Percentiles rank a stretch among this genome's conserved stretches.
Conservation (phyloP, 2,329 filamentous ascomycete genomes). For the Curvularia sp. region DNA sequence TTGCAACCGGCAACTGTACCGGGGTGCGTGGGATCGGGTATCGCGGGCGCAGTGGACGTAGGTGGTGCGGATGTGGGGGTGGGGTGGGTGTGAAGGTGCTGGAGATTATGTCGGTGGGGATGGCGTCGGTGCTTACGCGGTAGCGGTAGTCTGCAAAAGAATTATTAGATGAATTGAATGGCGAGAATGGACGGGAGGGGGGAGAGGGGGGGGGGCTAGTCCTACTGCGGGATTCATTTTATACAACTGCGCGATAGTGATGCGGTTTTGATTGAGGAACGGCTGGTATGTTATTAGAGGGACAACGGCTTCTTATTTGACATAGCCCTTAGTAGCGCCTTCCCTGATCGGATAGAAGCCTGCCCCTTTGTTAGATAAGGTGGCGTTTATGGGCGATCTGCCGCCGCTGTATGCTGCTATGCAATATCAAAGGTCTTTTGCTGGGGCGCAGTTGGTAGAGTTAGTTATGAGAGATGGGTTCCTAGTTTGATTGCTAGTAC, state of each 20-base stretch:
- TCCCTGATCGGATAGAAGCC: conserved; percentile 16
- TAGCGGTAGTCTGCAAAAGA: conserved; percentile 13
- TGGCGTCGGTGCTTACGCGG: conserved; percentile 15
- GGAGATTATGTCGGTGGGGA: conserved; percentile 15
- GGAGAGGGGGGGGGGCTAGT: conserved; percentile 10
- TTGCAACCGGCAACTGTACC: conserved; percentile 13
- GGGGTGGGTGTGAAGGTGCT: conserved; percentile 14
- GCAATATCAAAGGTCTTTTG: conserved; percentile 18
- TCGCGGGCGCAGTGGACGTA: conserved; percentile 13
- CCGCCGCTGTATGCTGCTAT: conserved; percentile 14
- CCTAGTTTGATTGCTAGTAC: conserved; percentile 11
- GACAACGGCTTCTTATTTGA: conserved; percentile 16
- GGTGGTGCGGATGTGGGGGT: conserved; percentile 15
- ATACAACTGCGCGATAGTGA: conserved; percentile 13
- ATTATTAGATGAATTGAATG: conserved; percentile 12
- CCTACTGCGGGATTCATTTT: conserved; percentile 5
- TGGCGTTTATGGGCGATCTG: conserved; percentile 5
- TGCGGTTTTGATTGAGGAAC: conserved; percentile 14
- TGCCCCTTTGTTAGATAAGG: conserved; percentile 12
- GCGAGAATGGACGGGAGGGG: conserved; percentile 5
- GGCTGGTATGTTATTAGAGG: conserved; percentile 15
- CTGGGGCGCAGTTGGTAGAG: conserved; percentile 15
- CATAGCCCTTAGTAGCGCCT: conserved; percentile 15
- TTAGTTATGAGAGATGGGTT: conserved; percentile 11
- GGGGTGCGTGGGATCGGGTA: conserved; percentile 13